Evolutionary conservation across 352 stramenopile species (phyloP).

Genomic region (Blastocystis sp.): DNA sequence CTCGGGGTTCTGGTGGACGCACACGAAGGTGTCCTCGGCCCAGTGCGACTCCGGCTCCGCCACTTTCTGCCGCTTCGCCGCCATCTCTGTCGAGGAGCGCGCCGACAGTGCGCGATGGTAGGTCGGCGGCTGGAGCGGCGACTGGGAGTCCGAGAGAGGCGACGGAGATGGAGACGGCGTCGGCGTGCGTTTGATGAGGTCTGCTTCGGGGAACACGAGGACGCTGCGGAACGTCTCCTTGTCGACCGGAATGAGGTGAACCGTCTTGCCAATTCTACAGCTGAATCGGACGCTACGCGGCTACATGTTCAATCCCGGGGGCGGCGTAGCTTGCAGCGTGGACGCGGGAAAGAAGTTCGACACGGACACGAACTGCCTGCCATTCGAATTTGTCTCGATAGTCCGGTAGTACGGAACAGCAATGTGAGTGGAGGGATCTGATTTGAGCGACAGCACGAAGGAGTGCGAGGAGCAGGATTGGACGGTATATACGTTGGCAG

Average conservation of each 20-base stretch:
- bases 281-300: background rate
- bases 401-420: constrained; percentile 38
- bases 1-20: background rate
- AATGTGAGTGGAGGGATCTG: constrained; percentile 1
- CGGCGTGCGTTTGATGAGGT: background rate
- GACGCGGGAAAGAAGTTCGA: constrained; percentile 10
- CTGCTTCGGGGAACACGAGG: background rate
- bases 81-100: too few species aligned
- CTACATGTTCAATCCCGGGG: background rate
- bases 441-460: constrained; percentile 13
- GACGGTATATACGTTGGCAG: background rate
- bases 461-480: background rate
- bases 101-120: too few species aligned
- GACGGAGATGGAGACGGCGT: background rate
- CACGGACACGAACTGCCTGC: background rate
- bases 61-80: too few species aligned
- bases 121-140: too few species aligned
- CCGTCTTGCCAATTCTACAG: constrained; percentile 6
- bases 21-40: background rate
- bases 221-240: background rate
- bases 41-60: background rate
- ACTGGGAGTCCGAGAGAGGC: background rate
- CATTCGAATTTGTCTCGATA: background rate
- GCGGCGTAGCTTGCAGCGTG: background rate
- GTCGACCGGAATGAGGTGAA: background rate